Evolutionary conservation across 139 green algal species (phyloP).

Genomic region (Haematococcus sp.): DNA sequence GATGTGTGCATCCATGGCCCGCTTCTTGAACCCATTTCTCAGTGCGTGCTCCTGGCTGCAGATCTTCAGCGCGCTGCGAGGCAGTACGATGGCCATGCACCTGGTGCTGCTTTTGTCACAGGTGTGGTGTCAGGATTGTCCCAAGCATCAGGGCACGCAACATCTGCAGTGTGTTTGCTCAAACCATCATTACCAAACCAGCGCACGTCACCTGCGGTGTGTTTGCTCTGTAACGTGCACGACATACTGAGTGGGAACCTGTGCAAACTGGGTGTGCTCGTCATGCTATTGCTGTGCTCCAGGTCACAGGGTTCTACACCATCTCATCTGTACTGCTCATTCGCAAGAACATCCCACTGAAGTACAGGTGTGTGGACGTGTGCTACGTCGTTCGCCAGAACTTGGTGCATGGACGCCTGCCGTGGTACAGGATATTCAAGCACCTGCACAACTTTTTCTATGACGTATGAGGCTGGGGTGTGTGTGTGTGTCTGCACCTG

Average conservation of each 20-base stretch:
- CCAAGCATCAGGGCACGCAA: too few relatives aligned
- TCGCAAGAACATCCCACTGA: constrained; percentile 69
- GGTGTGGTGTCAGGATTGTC: constrained; percentile 37
- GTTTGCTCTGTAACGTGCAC: too few relatives aligned
- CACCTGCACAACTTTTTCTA: not conserved
- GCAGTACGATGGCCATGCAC: constrained; percentile 38
- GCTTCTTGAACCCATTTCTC: not conserved
- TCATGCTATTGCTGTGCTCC: constrained; percentile 14
- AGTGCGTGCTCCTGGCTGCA: constrained; percentile 16
- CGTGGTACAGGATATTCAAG: too few relatives aligned
- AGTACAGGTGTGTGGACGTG: constrained; percentile 59
- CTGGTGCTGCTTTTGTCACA: constrained; percentile 77
- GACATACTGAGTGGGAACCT: too few relatives aligned
- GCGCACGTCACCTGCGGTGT: too few relatives aligned
- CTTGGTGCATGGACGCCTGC: too few relatives aligned
- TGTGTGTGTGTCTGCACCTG: too few relatives aligned
- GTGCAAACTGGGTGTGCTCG: too few relatives aligned
- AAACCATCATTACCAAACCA: too few relatives aligned
- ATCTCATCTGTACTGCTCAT: constrained; percentile 85
- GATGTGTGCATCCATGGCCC: not conserved
- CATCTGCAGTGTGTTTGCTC: too few relatives aligned
- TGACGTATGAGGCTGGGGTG: too few relatives aligned
- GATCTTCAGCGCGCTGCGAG: constrained; percentile 58
- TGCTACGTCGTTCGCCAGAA: too few relatives aligned
- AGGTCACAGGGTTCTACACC: constrained; percentile 79